These are phyloP conservation scores for Fraxinus greggii DNA, from an alignment of 305 asterid species.

Conservation along the genomic window DNA sequence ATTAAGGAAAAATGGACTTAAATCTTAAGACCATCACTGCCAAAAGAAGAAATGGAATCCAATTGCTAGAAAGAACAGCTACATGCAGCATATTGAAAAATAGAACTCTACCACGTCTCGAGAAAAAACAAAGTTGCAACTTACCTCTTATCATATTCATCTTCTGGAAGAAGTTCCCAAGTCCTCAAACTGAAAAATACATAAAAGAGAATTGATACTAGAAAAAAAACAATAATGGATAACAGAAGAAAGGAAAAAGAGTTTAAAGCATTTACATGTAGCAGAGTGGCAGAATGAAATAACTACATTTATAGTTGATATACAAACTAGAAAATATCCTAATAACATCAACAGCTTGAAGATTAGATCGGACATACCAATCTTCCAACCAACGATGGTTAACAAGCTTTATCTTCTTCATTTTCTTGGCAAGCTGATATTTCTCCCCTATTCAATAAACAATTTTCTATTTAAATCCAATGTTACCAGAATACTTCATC, in stretches of 20 bases:
- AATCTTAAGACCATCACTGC: not conserved
- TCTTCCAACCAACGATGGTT: constrained; percentile 89
- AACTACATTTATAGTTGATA: constrained; percentile 3
- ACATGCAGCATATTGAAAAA: constrained; percentile 2
- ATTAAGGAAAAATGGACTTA: constrained; percentile 11
- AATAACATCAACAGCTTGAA: constrained; percentile 15
- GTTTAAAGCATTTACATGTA: not conserved
- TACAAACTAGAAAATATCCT: constrained; percentile 1
- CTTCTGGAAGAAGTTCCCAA: constrained; percentile 90
- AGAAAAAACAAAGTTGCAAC: constrained; percentile 9
- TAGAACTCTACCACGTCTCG: not conserved
- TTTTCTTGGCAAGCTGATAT: constrained; percentile 75
- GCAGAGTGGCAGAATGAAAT: not conserved
- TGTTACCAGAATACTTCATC: constrained; percentile 1
- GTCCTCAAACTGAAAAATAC: constrained; percentile 59
- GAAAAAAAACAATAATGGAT: not conserved
- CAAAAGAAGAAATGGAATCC: not conserved
- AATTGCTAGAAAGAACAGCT: not conserved
- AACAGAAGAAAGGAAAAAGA: not conserved
- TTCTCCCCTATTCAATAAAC: constrained; percentile 66
- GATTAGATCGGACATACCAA: constrained; percentile 48
- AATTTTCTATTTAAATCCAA: not conserved
- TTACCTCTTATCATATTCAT: constrained; percentile 70
- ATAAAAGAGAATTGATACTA: not conserved
- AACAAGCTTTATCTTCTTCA: constrained; percentile 66